Base-by-base conservation (phyloP, 306 rosid species). In the Quercus glauca region DNA sequence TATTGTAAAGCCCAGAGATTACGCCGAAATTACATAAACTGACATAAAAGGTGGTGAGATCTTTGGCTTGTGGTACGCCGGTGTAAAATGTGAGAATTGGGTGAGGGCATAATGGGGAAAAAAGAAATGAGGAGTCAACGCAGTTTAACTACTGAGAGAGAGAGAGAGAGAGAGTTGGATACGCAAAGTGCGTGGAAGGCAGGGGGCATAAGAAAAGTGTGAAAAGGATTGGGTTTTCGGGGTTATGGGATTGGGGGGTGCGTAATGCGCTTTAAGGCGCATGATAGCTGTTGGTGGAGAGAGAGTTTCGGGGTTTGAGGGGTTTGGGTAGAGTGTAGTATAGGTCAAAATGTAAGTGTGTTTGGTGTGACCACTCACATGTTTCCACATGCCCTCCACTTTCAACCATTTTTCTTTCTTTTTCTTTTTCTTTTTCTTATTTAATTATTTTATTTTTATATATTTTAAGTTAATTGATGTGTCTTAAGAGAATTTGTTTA, bases 151-250 rank as follows among this genome's bases (percentile, higher is more conserved):
- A 73, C 63, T 26, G 83, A 70, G 69, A 67, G 75, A 68, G 79
- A 80, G 6, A 71, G 25, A 68, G 86, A 75, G 83, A 77, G 82
- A 11, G 87, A 86, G 79, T 88, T 86, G 59, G 71, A 82, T 85
- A 92, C 94, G 94, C 97, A 83, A 89, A 10, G 86, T 89, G 89
- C 91, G 89, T 70, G 81, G 79, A 68, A 73, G 21, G 91, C 85
- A 80, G 45, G 3, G 45, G 45, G 45, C 71, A 26, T 41, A 68
- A 1, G 49, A 31, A 5, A 28, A 71, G 59, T 57, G 37, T 55
- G 41, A 63, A 64, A 0, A 3, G 17, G 4, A 3, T 49, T 49
- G 53, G 53, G 53, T 11, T 49, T 19, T 55, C 3, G 29, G 4
- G 11, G 45, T 8, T 8, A 8, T 8, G 45, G 12, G 45, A 41